Conservation (phyloP, 305 asterid species). For the Fraxinus xanthoxyloides region DNA sequence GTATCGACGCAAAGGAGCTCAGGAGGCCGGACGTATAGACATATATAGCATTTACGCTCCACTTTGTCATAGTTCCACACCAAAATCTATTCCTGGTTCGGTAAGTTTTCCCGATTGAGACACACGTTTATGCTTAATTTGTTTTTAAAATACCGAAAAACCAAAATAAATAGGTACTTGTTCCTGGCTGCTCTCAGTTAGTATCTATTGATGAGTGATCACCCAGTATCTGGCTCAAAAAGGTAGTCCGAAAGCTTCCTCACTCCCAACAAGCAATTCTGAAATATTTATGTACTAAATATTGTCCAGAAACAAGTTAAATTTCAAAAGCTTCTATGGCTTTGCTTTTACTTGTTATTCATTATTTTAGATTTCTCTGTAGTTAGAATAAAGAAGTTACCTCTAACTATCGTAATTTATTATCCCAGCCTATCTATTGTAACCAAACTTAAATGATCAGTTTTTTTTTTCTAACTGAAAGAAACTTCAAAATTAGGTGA, state of each 20-base stretch:
- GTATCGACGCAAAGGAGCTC: background rate
- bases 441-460: background rate
- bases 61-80: constrained; percentile 7
- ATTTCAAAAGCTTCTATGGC: background rate
- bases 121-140: constrained; percentile 12
- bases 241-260: constrained; percentile 13
- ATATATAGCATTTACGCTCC: constrained; percentile 36
- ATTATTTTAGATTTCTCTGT: background rate
- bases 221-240: constrained; percentile 11
- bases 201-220: constrained; percentile 13
- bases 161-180: background rate
- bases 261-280: background rate
- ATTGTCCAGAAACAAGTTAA: background rate
- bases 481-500: background rate
- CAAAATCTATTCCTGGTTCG: constrained; percentile 24
- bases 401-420: background rate
- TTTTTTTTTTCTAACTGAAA: background rate
- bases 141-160: background rate
- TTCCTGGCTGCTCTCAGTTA: constrained; percentile 13
- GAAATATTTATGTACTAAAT: background rate
- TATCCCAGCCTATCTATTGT: background rate
- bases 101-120: constrained; percentile 21
- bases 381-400: background rate
- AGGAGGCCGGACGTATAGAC: constrained; percentile 25
- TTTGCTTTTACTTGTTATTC: background rate